Base-by-base conservation (phyloP, 1,139 yeast genomes). In the Wickerhamiella infanticola region DNA sequence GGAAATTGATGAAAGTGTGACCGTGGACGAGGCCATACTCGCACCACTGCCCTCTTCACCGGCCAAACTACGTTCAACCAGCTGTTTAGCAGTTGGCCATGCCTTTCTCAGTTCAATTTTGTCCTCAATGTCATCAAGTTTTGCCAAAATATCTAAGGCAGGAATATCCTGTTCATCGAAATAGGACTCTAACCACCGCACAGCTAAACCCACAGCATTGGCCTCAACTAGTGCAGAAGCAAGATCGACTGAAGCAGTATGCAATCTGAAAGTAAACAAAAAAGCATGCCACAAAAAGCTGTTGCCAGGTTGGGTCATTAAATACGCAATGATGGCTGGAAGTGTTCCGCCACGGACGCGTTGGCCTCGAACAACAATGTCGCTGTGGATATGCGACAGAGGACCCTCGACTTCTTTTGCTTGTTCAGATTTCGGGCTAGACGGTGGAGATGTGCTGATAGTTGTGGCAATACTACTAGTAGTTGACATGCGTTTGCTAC, bases 111-210 rank as follows among this genome's bases (percentile, higher is more conserved):
- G 43, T 29, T 49, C 43, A 35, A 50, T 50, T 38, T 44, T 46
- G 37, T 56, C 50, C 35, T 54, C 47, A 8, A 81, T 90, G 60
- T 82, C 82, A 58, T 83, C 79, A 56, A 85, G 81, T 57, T 81
- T 81, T 38, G 82, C 69, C 56, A 85, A 64, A 0, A 85, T 78
- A 8, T 90, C 76, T 42, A 86, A 63, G 35, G 78, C 67, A 25
- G 63, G 66, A 50, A 72, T 74, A 58, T 85, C 95, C 11, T 66
- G 56, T 35, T 73, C 74, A 53, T 77, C 74, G 95, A 95, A 88
- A 59, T 81, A 85, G 45, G 90, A 79, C 61, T 84, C 94, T 62
- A 86, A 64, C 97, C 97, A 88, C 44, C 77, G 66, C 57, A 77
- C 81, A 56, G 85, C 76, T 62, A 81, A 68, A 54, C 73, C 75